phyloP scores from a whole-genome alignment of 2,329 filamentous ascomycete genomes.

The Colletotrichum echinochloae region DNA sequence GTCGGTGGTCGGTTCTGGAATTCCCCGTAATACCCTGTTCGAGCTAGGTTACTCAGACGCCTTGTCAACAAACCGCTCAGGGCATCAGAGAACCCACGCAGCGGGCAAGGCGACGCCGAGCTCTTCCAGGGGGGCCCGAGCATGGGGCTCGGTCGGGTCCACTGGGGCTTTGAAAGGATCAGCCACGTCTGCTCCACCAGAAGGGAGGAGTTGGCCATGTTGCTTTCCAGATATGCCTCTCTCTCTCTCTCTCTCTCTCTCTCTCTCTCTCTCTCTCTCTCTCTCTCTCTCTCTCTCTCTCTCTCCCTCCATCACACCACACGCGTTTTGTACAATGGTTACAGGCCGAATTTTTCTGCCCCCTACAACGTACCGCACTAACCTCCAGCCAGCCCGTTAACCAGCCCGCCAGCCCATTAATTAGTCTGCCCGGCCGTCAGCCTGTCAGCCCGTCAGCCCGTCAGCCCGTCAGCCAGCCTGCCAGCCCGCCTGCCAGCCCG shows the following conservation, averaged over 20 bases:
- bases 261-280: too few relatives aligned
- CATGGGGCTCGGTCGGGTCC: neutral
- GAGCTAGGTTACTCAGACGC: conserved; percentile 5
- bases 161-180: conserved; percentile 21
- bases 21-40: conserved; percentile 35
- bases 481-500: too few relatives aligned
- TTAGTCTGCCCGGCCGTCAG: too few relatives aligned
- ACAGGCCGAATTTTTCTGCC: too few relatives aligned
- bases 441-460: too few relatives aligned
- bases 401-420: too few relatives aligned
- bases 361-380: too few relatives aligned
- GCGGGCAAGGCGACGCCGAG: conserved; percentile 21
- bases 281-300: too few relatives aligned
- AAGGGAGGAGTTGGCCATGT: conserved; percentile 16
- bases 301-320: too few relatives aligned
- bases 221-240: conserved; percentile 14
- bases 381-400: too few relatives aligned
- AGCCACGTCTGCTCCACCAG: conserved; percentile 27
- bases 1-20: conserved; percentile 36
- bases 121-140: neutral
- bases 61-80: conserved; percentile 12
- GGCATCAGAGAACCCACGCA: neutral
- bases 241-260: neutral
- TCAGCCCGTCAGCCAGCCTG: too few relatives aligned
- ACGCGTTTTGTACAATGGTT: too few relatives aligned